Evolutionary conservation across 2,329 filamentous ascomycete species (phyloP).

Genomic region (Aspergillus unguis): DNA sequence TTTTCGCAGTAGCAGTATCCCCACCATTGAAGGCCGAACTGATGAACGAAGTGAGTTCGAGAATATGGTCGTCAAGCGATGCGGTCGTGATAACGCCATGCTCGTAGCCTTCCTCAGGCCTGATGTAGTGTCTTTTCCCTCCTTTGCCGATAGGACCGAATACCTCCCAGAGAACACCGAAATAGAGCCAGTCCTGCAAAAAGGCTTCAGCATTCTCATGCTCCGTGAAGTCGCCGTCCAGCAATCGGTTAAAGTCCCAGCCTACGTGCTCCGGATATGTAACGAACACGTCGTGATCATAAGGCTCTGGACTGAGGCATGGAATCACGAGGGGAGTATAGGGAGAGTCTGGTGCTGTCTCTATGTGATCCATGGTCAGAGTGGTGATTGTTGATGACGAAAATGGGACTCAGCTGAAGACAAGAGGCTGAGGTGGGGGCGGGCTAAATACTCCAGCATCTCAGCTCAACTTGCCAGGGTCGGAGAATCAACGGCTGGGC

Average conservation of each 20-base stretch:
- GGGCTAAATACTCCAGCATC: no score
- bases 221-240: constrained; percentile 4
- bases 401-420: not conserved
- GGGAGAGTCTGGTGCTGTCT: not conserved
- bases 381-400: not conserved
- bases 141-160: constrained; percentile 3
- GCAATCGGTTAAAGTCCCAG: constrained; percentile 1
- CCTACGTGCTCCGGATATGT: constrained; percentile 5
- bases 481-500: no score
- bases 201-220: constrained; percentile 1
- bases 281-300: constrained; percentile 1
- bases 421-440: not conserved
- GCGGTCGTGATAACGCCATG: constrained; percentile 1
- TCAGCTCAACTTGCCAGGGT: no score
- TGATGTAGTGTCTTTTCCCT: not conserved
- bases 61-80: not conserved
- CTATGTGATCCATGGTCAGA: constrained; percentile 2
- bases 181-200: constrained; percentile 8
- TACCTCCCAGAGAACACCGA: constrained; percentile 9
- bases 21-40: not conserved
- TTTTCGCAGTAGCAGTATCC: not conserved
- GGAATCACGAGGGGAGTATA: not conserved
- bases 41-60: not conserved
- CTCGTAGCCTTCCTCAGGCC: not conserved
- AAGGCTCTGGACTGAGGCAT: constrained; percentile 2